A percentile compares a stretch with the other conserved stretches of the same genome.
These are phyloP conservation scores for Daldinia childiae DNA, from an alignment of 495 filamentous ascomycete genomes.

Conservation along the genomic window DNA sequence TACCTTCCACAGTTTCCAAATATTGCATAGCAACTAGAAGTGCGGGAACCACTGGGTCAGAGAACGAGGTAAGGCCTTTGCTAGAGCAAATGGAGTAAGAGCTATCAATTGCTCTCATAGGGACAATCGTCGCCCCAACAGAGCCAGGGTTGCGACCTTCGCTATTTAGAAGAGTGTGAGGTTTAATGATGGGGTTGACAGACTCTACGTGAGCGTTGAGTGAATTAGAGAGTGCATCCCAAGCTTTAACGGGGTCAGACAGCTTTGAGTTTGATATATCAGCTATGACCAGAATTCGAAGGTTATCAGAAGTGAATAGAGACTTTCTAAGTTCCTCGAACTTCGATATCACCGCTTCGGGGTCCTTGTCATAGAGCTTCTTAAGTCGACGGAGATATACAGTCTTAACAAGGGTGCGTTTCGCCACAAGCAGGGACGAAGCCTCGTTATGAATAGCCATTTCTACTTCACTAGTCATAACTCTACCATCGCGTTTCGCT, in stretches of 20 bases:
- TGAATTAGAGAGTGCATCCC: constrained; percentile 68
- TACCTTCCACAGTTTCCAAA: constrained; percentile 92
- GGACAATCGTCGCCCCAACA: constrained; percentile 78
- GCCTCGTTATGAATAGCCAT: constrained; percentile 78
- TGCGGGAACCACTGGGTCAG: constrained; percentile 81
- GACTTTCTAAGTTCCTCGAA: constrained; percentile 78
- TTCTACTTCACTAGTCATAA: constrained; percentile 79
- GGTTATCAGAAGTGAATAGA: constrained; percentile 82
- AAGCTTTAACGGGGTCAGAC: constrained; percentile 79
- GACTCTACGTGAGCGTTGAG: constrained; percentile 56
- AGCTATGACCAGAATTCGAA: constrained; percentile 83
- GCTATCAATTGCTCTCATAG: constrained; percentile 93
- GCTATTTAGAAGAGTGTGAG: constrained; percentile 69
- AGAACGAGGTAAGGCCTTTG: constrained; percentile 75
- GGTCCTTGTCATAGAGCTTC: constrained; percentile 75
- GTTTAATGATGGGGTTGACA: constrained; percentile 55
- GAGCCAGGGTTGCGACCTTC: constrained; percentile 77
- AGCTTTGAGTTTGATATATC: constrained; percentile 81
- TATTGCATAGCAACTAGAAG: constrained; percentile 87
- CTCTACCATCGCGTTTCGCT: constrained; percentile 85
- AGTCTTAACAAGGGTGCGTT: constrained; percentile 84
- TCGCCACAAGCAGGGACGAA: constrained; percentile 78
- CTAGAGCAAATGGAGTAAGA: constrained; percentile 82
- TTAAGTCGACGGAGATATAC: constrained; percentile 87
- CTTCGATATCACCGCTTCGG: constrained; percentile 73